Evolutionary conservation across 2,329 filamentous ascomycete genomes (phyloP), one percentile per base, ranked within the genome.

Genomic region (Tolypocladium amazonense): DNA sequence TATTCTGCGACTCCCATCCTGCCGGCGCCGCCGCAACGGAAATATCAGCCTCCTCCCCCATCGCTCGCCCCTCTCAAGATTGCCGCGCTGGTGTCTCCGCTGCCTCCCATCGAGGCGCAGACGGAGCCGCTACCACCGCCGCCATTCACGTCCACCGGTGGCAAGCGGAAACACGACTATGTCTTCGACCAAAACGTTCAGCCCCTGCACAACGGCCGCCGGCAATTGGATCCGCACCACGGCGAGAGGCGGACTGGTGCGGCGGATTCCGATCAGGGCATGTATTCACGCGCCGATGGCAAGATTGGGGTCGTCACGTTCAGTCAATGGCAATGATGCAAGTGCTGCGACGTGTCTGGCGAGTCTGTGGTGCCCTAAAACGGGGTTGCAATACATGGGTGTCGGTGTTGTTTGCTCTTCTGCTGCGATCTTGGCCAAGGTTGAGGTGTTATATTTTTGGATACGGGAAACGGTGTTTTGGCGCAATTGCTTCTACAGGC

Each of bases 11-110:
- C 70, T 62, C 71, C 65, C 6, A 62, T 66, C 30, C 53, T 67
- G 5, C 61, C 71, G 61, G 66, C 70, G 62, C 58, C 69, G 62
- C 55, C 71, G 56, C 54, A 63, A 23, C 64, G 54, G 23, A 30
- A 37, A 1, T 55, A 61, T 33, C 64, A 66, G 12, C 62, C 54
- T 4, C 59, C 64, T 4, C 59, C 63, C 59, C 57, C 64, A 23
- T 73, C 70, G 4, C 65, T 74, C 12, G 72, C 75, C 9, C 71
- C 74, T 1, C 67, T 76, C 57, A 76, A 73, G 64, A 75, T 75
- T 60, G 63, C 72, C 3, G 64, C 70, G 1, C 59, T 75, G 27
- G 66, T 75, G 45, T 70, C 71, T n/a, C 70, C 71, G 1, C 59
- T 73, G 7, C 70, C 72, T 15, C 66, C 71, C 1, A 74, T 75